phyloP scores from a whole-genome alignment of 2,329 filamentous ascomycete genomes.

The Aspergillus costaricaensis region DNA sequence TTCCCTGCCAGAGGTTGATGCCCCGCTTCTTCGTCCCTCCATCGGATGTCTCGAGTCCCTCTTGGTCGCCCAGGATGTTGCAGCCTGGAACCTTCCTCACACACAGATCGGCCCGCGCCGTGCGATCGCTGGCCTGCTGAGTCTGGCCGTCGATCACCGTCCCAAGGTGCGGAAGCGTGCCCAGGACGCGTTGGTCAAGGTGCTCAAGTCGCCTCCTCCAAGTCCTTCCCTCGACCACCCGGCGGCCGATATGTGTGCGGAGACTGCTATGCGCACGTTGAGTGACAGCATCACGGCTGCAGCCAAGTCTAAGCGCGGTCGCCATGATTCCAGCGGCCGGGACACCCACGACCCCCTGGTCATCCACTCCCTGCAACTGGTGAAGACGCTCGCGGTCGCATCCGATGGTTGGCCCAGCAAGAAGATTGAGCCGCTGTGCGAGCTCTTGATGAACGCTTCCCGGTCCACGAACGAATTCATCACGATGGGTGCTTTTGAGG shows the following conservation, averaged over 20 bases:
- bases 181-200: slow-evolving; percentile 80
- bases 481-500: slow-evolving; percentile 93
- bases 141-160: slow-evolving; percentile 79
- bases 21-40: slow-evolving; percentile 79
- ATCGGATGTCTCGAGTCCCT: slow-evolving; percentile 94
- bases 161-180: slow-evolving; percentile 94
- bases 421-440: slow-evolving; percentile 90
- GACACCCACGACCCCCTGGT: slow-evolving; percentile 74
- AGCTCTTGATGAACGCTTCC: slow-evolving; percentile 84
- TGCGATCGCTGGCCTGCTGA: slow-evolving; percentile 82
- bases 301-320: slow-evolving; percentile 66
- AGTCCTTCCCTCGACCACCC: slow-evolving; percentile 93
- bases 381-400: slow-evolving; percentile 83
- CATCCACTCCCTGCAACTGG: slow-evolving; percentile 88
- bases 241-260: slow-evolving; percentile 92
- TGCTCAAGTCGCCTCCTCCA: slow-evolving; percentile 82
- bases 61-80: slow-evolving; percentile 80
- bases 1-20: slow-evolving; percentile 77
- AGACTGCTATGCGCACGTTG: slow-evolving; percentile 80
- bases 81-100: slow-evolving; percentile 83
- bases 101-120: slow-evolving; percentile 82
- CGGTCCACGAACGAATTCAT: slow-evolving; percentile 91
- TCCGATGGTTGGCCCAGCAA: slow-evolving; percentile 95
- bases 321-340: slow-evolving; percentile 42
- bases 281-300: slow-evolving; percentile 68